Conservation (phyloP, 768 basidiomycete species). For the Agrocybe pediades region DNA sequence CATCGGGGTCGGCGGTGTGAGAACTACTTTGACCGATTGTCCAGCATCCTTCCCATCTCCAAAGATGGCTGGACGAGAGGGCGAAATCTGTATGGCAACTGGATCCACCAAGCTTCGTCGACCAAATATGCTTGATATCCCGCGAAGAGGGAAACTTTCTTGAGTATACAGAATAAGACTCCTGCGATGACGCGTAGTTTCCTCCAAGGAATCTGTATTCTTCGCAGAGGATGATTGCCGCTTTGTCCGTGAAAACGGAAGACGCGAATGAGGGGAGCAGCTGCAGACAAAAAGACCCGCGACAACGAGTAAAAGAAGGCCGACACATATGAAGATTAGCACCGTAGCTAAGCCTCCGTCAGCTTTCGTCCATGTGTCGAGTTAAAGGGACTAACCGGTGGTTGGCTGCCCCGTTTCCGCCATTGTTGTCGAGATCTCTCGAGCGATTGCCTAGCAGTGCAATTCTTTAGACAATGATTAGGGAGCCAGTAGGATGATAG, state of each 20-base stretch:
- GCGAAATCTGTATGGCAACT: slow-evolving; percentile 23
- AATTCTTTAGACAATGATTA: too few relatives aligned
- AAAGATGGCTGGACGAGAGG: slow-evolving; percentile 31
- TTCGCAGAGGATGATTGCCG: background rate
- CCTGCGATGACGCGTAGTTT: background rate
- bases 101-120: slow-evolving; percentile 6
- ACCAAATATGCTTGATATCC: slow-evolving; percentile 5
- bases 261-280: background rate
- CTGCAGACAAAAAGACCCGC: slow-evolving; percentile 4
- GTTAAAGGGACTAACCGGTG: background rate
- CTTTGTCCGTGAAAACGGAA: background rate
- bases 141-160: slow-evolving; percentile 6
- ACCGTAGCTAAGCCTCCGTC: slow-evolving; percentile 1
- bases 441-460: background rate
- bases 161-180: slow-evolving; percentile 10
- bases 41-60: slow-evolving; percentile 21
- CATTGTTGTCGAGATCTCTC: too few relatives aligned
- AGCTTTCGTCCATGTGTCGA: background rate
- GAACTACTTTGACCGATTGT: slow-evolving; percentile 24
- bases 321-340: slow-evolving; percentile 6
- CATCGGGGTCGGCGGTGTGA: slow-evolving; percentile 34
- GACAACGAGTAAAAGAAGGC: slow-evolving; percentile 3
- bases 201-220: background rate
- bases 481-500: background rate
- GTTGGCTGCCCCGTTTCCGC: background rate